Conservation (phyloP, 2,329 filamentous ascomycete genomes). For the Fusarium protoensiforme region DNA sequence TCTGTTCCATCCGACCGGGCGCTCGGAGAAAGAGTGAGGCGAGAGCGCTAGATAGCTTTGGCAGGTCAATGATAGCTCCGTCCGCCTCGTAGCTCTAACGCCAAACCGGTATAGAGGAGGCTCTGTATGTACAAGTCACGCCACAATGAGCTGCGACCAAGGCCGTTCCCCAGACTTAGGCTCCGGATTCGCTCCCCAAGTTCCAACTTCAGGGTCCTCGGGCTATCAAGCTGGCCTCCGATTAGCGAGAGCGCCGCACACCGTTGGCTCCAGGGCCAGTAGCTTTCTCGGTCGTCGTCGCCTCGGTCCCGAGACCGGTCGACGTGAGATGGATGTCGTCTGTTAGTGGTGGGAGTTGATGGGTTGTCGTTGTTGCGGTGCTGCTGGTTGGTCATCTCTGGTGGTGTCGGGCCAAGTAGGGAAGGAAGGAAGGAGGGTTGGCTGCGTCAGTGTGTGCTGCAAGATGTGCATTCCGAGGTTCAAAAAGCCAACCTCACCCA, state of each 20-base stretch:
- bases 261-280: not conserved
- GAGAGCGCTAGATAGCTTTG: not conserved
- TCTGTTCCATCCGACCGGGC: slow-evolving; percentile 7
- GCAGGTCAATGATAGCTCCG: slow-evolving; percentile 12
- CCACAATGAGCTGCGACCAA: not conserved
- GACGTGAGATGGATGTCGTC: not conserved
- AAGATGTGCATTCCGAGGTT: slow-evolving; percentile 3
- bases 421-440: not conserved
- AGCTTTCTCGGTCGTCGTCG: not conserved
- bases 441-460: not conserved
- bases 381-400: not conserved
- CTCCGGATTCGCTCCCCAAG: not conserved
- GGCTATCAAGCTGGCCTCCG: not conserved
- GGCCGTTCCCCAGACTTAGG: not conserved
- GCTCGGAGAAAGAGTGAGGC: slow-evolving; percentile 23
- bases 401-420: not conserved
- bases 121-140: slow-evolving; percentile 24
- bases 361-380: not conserved
- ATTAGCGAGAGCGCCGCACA: not conserved
- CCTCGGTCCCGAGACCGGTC: not conserved
- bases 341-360: not conserved
- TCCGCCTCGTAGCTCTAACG: slow-evolving; percentile 13
- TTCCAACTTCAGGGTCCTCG: not conserved
- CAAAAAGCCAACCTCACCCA: slow-evolving; percentile 19
- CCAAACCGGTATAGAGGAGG: slow-evolving; percentile 31